These are phyloP conservation scores for Colletotrichum musicola DNA, from an alignment of 2,329 filamentous ascomycete species.

Conservation along the genomic window DNA sequence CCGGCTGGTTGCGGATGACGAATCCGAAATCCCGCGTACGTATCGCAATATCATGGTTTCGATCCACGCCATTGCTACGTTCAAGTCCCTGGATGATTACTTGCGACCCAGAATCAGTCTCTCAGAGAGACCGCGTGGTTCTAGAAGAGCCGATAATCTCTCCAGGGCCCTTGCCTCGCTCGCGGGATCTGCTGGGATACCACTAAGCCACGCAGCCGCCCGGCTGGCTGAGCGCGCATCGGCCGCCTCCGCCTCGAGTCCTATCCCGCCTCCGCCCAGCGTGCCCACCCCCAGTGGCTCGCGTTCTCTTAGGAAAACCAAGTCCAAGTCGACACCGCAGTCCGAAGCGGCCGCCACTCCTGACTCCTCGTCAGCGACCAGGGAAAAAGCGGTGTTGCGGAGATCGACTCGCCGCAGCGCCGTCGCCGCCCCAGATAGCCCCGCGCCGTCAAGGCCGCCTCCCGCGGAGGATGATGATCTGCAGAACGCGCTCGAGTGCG, in stretches of 20 bases:
- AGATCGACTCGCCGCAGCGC: constrained; percentile 74
- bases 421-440: constrained; percentile 61
- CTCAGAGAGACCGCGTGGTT: constrained; percentile 77
- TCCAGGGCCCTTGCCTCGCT: constrained; percentile 80
- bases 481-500: constrained; percentile 86
- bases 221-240: constrained; percentile 61
- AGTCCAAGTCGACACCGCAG: constrained; percentile 59
- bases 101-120: constrained; percentile 88
- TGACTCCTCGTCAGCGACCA: constrained; percentile 60
- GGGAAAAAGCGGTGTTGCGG: constrained; percentile 70
- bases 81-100: constrained; percentile 97
- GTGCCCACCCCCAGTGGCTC: constrained; percentile 57
- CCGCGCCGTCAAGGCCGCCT: constrained; percentile 63
- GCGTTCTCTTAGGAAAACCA: constrained; percentile 59
- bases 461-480: constrained; percentile 71
- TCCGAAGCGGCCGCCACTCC: constrained; percentile 57
- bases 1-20: constrained; percentile 88
- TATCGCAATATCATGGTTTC: constrained; percentile 98
- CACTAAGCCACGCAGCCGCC: constrained; percentile 61
- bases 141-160: constrained; percentile 72
- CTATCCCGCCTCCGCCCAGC: constrained; percentile 51
- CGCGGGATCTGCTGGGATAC: constrained; percentile 76
- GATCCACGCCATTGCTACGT: constrained; percentile 97
- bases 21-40: constrained; percentile 86
- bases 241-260: constrained; percentile 51